Evolutionary conservation across 257 asterid species (phyloP).

Genomic region (Solanum clarkiae): DNA sequence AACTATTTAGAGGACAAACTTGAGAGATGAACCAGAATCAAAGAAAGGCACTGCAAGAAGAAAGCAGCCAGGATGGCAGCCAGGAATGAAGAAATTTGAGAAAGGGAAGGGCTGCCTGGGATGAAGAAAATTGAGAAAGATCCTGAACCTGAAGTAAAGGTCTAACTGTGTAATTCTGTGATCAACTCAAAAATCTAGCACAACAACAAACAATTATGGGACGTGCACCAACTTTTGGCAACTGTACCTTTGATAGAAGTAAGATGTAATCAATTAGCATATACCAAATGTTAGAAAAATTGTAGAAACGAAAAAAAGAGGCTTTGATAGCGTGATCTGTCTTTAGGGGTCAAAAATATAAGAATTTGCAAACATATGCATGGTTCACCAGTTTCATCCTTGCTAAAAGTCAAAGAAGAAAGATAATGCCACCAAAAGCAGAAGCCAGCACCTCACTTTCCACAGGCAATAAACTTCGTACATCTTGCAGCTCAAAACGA

Average conservation of each 20-base stretch:
- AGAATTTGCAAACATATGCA: not conserved
- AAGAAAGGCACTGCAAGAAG: not conserved
- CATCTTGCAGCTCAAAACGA: conserved; percentile 94
- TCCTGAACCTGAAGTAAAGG: not conserved
- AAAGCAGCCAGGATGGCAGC: not conserved
- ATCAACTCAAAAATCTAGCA: not conserved
- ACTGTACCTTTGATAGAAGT: not conserved
- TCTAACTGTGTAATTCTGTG: not conserved
- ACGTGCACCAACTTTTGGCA: not conserved
- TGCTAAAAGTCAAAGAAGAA: not conserved
- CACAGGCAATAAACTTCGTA: conserved; percentile 85
- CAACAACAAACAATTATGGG: not conserved
- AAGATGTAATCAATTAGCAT: not conserved
- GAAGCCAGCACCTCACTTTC: conserved; percentile 79
- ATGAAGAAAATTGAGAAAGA: not conserved
- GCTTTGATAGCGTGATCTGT: not conserved
- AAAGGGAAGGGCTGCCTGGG: not conserved
- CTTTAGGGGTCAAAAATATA: not conserved
- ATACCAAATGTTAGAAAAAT: not conserved
- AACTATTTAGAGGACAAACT: not conserved
- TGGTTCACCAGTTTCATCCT: not conserved
- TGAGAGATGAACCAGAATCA: not conserved
- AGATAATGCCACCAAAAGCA: not conserved
- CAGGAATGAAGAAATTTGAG: not conserved
- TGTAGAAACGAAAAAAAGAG: not conserved